Conservation (phyloP, 768 basidiomycete genomes). For the Termitomyces sp. region DNA sequence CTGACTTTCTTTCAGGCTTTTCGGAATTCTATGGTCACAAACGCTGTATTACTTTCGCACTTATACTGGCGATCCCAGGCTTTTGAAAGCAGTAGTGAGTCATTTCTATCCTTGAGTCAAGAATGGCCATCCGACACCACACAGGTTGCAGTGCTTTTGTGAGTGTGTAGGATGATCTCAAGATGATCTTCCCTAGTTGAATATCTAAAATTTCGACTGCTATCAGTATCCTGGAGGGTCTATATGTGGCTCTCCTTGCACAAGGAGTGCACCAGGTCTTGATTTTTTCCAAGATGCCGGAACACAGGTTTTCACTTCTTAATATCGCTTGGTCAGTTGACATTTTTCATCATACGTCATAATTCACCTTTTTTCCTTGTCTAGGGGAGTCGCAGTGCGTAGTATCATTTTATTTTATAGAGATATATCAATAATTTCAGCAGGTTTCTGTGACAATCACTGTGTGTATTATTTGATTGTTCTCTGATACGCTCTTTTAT, state of each 20-base stretch:
- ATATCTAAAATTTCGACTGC: not conserved
- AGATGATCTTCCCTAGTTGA: too few relatives aligned
- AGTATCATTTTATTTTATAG: not conserved
- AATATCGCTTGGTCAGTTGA: not conserved
- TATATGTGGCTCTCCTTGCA: not conserved
- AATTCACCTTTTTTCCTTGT: too few relatives aligned
- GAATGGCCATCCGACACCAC: not conserved
- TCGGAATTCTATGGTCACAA: not conserved
- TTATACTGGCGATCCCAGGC: not conserved
- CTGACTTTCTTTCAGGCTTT: not conserved
- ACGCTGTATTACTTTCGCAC: not conserved
- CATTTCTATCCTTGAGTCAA: not conserved
- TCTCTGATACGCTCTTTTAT: not conserved
- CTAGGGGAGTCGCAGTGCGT: too few relatives aligned
- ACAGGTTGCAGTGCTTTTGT: not conserved
- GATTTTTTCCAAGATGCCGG: not conserved
- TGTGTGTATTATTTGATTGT: not conserved
- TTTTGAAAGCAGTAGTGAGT: not conserved
- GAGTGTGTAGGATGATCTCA: not conserved
- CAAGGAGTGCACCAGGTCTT: not conserved
- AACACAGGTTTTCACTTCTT: not conserved
- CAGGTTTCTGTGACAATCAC: not conserved
- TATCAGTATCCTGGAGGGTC: not conserved
- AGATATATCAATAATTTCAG: not conserved
- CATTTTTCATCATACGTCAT: too few relatives aligned